Conservation (phyloP, 1,284 basidiomycete genomes). For the Athelia sp. region DNA sequence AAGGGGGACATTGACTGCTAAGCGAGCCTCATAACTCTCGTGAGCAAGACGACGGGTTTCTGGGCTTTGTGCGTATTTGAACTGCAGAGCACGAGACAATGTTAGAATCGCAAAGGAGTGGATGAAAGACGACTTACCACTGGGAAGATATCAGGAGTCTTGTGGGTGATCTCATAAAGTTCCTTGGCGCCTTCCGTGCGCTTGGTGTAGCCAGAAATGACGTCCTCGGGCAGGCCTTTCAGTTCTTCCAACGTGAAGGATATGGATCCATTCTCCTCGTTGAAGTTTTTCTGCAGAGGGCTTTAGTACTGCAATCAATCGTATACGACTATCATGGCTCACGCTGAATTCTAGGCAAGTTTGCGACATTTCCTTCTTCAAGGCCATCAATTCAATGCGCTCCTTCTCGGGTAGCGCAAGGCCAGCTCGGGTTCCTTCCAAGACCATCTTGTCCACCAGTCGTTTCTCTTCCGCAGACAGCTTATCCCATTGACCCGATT, state of each 20-base stretch:
- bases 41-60: constrained; percentile 61
- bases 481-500: constrained; percentile 48
- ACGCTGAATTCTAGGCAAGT: constrained; percentile 72
- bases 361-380: constrained; percentile 69
- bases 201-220: constrained; percentile 70
- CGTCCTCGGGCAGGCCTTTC: constrained; percentile 72
- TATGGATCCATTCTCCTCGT: constrained; percentile 75
- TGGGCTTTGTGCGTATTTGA: constrained; percentile 72
- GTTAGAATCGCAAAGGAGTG: background rate
- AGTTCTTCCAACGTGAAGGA: constrained; percentile 69
- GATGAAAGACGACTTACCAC: constrained; percentile 40
- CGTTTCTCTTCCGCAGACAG: constrained; percentile 65
- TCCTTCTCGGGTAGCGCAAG: constrained; percentile 63
- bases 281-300: constrained; percentile 69
- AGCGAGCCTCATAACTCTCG: constrained; percentile 62
- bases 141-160: constrained; percentile 75
- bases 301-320: background rate
- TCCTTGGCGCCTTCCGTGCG: constrained; percentile 50
- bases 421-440: constrained; percentile 73
- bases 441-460: constrained; percentile 71
- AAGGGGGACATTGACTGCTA: constrained; percentile 65
- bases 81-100: constrained; percentile 32
- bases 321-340: constrained; percentile 25
- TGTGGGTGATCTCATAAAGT: constrained; percentile 66
- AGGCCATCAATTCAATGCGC: constrained; percentile 45